A percentile compares a stretch with the other conserved stretches of the same genome.
Evolutionary conservation across 2,329 filamentous ascomycete species (phyloP).

Genomic region (Eutypella sp.): DNA sequence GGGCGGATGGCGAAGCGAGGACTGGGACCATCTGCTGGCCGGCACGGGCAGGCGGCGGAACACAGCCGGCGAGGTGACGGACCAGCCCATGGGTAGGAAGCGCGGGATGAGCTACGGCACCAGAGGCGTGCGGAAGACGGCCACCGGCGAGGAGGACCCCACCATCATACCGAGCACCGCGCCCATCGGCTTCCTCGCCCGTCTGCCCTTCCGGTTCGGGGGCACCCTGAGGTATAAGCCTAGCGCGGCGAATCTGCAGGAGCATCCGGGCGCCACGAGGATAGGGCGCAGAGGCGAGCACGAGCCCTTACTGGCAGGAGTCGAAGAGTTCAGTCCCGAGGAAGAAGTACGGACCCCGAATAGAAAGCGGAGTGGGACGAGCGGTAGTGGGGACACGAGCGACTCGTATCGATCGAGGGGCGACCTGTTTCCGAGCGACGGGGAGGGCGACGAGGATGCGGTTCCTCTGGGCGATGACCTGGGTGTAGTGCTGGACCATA

Average conservation of each 20-base stretch:
- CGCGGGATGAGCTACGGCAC: conserved; percentile 88
- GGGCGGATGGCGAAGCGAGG: conserved; percentile 72
- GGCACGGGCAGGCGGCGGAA: conserved; percentile 47
- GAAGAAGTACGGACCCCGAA: conserved; percentile 27
- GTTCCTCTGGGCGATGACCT: conserved; percentile 92
- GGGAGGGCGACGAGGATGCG: conserved; percentile 82
- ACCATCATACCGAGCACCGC: conserved; percentile 87
- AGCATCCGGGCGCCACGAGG: conserved; percentile 62
- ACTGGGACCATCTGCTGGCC: conserved; percentile 77
- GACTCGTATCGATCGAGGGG: conserved; percentile 84
- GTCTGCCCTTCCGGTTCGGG: conserved; percentile 80
- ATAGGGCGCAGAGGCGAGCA: conserved; percentile 48
- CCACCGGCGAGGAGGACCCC: conserved; percentile 61
- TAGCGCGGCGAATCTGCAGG: conserved; percentile 83
- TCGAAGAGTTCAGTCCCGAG: conserved; percentile 10
- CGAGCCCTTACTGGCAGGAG: conserved; percentile 58
- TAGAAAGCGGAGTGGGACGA: conserved; percentile 71
- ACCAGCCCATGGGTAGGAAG: conserved; percentile 43
- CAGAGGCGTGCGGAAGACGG: conserved; percentile 46
- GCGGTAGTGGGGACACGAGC: conserved; percentile 72
- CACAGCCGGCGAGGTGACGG: conserved; percentile 18
- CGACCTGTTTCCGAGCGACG: conserved; percentile 85
- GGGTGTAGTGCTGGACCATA: conserved; percentile 71
- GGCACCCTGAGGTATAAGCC: conserved; percentile 82
- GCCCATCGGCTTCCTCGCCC: conserved; percentile 77